Evolutionary conservation across 306 rosid species (phyloP), one percentile per base, ranked within the genome.

Genomic region (Vigna mungo): DNA sequence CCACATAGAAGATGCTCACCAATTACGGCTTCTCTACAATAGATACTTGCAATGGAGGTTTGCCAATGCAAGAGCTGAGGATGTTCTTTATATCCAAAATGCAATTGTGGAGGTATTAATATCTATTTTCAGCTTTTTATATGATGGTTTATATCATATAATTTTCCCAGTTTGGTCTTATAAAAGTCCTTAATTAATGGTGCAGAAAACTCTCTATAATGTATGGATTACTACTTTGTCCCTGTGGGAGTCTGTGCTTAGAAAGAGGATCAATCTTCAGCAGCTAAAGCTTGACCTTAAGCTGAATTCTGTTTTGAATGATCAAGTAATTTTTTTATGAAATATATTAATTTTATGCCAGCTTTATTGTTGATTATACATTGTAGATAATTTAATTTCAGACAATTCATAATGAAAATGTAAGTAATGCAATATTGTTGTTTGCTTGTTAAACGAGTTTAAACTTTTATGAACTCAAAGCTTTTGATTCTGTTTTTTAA

Each of bases 21-120:
- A 83, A 60, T 90, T 93, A 69, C 84, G 96, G 69, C 89, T 93
- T 81, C 83, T 91, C 56, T 81, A 93, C 81, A 93, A 93, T 60
- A 87, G 98, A 77, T 77, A 61, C 86, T 80, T 88, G 83, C 98
- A 93, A 74, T 93, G 98, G 96, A 82, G 98, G 78, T 91, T 85
- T 76, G 80, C 91, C 81, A 88, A 89, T 89, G 98, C 98, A 47
- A 87, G 89, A 80, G 92, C 92, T 16, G 90, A 84, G 81, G 83
- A 87, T 72, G 84, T 91, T 18, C 88, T 85, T 62, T 81, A 79
- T 76, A 69, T 89, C 73, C 90, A 88, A 82, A 87, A 87, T 81
- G 87, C 80, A 86, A 81, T 80, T 20, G 89, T 89, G 63, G 88
- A 91, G 98, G 98, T 93, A 80, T 73, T 72, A n/a, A 72, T 73